Percentiles rank a stretch among this genome's conserved stretches.
Conservation (phyloP, 2,329 filamentous ascomycete species). For the Nemania sp. region DNA sequence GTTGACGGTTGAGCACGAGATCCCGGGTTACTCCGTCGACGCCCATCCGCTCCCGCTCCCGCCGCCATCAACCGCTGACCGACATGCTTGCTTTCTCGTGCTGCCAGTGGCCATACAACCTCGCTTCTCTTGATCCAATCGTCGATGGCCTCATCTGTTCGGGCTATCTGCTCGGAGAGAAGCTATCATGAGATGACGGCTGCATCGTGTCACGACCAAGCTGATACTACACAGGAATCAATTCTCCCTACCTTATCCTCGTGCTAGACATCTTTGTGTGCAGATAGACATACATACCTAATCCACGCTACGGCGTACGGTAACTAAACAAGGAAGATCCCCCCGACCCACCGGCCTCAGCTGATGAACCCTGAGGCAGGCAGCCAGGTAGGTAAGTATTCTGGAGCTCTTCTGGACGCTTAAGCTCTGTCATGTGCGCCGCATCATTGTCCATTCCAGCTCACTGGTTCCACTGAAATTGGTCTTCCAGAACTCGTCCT, state of each 20-base stretch:
- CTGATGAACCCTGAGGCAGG: slow-evolving; percentile 15
- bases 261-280: neutral
- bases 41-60: neutral
- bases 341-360: slow-evolving; percentile 17
- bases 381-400: no score
- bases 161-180: slow-evolving; percentile 20
- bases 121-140: slow-evolving; percentile 38
- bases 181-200: slow-evolving; percentile 11
- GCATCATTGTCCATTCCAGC: slow-evolving; percentile 16
- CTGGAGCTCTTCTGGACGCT: slow-evolving; percentile 6
- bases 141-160: slow-evolving; percentile 16
- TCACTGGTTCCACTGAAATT: slow-evolving; percentile 26
- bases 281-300: neutral
- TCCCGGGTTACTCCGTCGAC: neutral
- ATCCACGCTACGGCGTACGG: neutral
- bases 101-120: slow-evolving; percentile 30
- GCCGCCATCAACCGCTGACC: slow-evolving; percentile 10
- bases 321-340: neutral
- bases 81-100: slow-evolving; percentile 8
- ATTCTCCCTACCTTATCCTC: no score
- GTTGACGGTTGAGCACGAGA: neutral
- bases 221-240: neutral
- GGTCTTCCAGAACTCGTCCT: slow-evolving; percentile 30
- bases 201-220: slow-evolving; percentile 5
- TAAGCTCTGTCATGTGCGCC: slow-evolving; percentile 17